Conservation (phyloP, 169 alveolate genomes). For the Plasmodium adleri region DNA sequence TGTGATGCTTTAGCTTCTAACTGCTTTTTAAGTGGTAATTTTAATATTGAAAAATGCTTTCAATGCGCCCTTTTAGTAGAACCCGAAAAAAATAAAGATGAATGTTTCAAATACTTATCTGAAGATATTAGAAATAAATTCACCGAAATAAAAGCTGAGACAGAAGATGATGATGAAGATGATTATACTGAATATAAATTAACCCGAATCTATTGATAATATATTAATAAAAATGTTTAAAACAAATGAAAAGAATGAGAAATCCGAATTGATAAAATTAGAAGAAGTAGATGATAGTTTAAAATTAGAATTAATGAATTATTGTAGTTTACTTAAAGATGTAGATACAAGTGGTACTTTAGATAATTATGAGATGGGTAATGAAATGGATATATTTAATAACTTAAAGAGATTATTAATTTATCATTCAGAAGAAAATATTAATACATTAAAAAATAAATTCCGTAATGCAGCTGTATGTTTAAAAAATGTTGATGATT, state of each 20-base stretch:
- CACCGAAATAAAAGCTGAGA: not conserved
- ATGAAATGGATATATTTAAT: slow-evolving; percentile 3
- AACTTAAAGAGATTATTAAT: not conserved
- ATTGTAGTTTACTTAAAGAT: not conserved
- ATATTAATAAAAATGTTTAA: not conserved
- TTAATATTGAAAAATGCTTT: slow-evolving; percentile 30
- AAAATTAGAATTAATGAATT: not conserved
- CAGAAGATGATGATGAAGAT: slow-evolving; percentile 14
- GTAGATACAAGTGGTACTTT: not conserved
- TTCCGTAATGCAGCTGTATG: slow-evolving; percentile 11
- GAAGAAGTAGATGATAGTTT: slow-evolving; percentile 2
- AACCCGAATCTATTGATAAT: not conserved
- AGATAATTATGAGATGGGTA: slow-evolving; percentile 1
- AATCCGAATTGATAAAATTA: slow-evolving; percentile 4
- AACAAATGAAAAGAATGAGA: not conserved
- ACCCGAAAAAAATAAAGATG: not conserved
- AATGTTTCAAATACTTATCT: slow-evolving; percentile 4
- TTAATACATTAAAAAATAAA: not conserved
- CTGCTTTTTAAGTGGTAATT: slow-evolving; percentile 15
- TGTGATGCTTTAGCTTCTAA: slow-evolving; percentile 14
- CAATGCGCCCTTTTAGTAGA: slow-evolving; percentile 5
- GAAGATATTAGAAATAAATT: not conserved
- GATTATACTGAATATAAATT: not conserved
- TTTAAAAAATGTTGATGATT: slow-evolving; percentile 11
- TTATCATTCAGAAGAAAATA: not conserved